These are phyloP conservation scores for Chrysanthemum makinoi DNA, from an alignment of 129 eudicot genomes.

Conservation along the genomic window DNA sequence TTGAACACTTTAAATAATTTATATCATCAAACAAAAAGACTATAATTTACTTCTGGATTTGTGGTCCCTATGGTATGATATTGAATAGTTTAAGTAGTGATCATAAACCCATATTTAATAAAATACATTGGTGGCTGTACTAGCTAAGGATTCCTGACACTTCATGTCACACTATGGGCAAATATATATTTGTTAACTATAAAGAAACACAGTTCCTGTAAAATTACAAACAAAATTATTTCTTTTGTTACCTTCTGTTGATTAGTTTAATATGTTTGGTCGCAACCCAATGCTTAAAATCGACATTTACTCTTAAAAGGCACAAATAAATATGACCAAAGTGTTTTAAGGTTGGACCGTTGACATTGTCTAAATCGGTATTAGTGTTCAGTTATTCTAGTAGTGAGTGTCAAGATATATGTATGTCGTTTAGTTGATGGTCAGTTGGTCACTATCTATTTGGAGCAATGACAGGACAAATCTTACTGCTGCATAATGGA, in stretches of 20 bases:
- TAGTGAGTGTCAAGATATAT: not conserved
- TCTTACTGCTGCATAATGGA: constrained; percentile 15
- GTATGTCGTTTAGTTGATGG: constrained; percentile 32
- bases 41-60: not conserved
- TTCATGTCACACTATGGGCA: not conserved
- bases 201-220: not conserved
- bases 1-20: not conserved
- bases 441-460: constrained; percentile 13
- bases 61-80: constrained; percentile 15
- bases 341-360: constrained; percentile 21
- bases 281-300: not conserved
- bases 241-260: not conserved
- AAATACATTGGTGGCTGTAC: not conserved
- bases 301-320: constrained; percentile 10
- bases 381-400: not conserved
- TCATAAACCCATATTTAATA: not conserved
- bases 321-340: not conserved
- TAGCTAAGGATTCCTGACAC: constrained; percentile 8
- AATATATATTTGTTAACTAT: not conserved
- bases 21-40: not conserved
- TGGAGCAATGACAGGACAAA: constrained; percentile 27
- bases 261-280: not conserved
- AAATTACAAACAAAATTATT: not conserved
- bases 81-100: not conserved
- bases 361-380: constrained; percentile 3